Evolutionary conservation across 345 rosid species (phyloP).

Genomic region (Reutealis trisperma): DNA sequence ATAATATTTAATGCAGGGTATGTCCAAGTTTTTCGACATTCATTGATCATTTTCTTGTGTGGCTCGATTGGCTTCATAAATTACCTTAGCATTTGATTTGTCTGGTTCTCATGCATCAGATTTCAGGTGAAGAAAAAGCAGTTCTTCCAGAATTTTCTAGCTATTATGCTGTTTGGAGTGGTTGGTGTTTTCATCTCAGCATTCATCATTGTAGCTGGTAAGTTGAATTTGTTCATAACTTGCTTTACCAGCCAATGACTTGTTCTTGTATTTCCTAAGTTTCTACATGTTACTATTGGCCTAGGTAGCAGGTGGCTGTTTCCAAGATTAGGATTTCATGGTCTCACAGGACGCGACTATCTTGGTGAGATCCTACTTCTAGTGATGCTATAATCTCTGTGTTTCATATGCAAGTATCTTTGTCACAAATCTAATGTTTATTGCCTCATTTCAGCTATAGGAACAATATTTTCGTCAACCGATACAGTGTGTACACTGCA

Average conservation of each 20-base stretch:
- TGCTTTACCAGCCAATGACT: not conserved
- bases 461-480: conserved; percentile 87
- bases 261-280: not conserved
- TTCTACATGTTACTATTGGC: conserved; percentile 19
- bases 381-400: not conserved
- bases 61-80: not conserved
- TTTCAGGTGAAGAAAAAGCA: conserved; percentile 95
- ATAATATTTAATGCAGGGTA: conserved; percentile 98
- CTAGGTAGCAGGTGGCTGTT: conserved; percentile 84
- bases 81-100: not conserved
- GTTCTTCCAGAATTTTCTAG: conserved; percentile 80
- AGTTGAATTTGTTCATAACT: not conserved
- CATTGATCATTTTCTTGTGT: not conserved
- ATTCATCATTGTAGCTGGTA: conserved; percentile 62
- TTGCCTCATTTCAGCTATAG: conserved; percentile 58
- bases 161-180: conserved; percentile 79
- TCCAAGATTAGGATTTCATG: conserved; percentile 61
- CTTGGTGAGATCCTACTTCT: conserved; percentile 52
- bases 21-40: not conserved
- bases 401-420: not conserved
- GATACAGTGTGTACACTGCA: conserved; percentile 95
- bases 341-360: conserved; percentile 59
- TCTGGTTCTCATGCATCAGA: conserved; percentile 36
- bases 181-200: conserved; percentile 78
- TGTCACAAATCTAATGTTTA: conserved; percentile 1